Evolutionary conservation across 2,329 filamentous ascomycete species (phyloP).

Genomic region (Clarireedia hainanense): DNA sequence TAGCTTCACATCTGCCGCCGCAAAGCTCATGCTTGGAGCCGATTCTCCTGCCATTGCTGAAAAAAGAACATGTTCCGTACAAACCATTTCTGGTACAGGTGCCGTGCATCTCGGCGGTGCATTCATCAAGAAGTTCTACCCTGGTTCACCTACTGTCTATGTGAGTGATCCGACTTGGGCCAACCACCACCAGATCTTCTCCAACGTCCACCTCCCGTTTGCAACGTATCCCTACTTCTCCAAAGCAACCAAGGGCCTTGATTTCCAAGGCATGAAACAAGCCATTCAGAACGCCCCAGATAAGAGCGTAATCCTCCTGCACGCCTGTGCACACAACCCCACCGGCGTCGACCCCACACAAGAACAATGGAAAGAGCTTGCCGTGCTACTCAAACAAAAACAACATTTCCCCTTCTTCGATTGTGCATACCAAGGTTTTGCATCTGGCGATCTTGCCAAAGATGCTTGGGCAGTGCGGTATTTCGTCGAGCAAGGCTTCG

Average conservation of each 20-base stretch:
- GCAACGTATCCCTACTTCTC: conserved; percentile 92
- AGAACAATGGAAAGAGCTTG: conserved; percentile 91
- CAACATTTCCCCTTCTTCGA: conserved; percentile 98
- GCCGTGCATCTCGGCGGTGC: conserved; percentile 88
- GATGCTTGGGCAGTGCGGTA: conserved; percentile 92
- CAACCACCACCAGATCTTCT: conserved; percentile 98
- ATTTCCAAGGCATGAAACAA: conserved; percentile 81
- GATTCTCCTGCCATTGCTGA: conserved; percentile 77
- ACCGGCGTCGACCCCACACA: conserved; percentile 92
- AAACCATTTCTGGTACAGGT: conserved; percentile 96
- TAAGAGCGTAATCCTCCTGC: conserved; percentile 79
- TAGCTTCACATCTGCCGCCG: conserved; percentile 80
- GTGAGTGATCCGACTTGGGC: conserved; percentile 95
- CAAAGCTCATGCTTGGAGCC: conserved; percentile 76
- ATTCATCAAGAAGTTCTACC: conserved; percentile 91
- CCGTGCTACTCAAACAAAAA: conserved; percentile 65
- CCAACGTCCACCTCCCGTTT: conserved; percentile 72
- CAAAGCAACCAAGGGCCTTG: conserved; percentile 78
- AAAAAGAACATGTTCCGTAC: conserved; percentile 72
- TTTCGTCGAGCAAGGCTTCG: conserved; percentile 88
- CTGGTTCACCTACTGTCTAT: conserved; percentile 68
- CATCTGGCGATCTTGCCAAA: conserved; percentile 75
- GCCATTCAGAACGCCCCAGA: conserved; percentile 64
- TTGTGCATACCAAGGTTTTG: conserved; percentile 95
- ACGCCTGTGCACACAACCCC: conserved; percentile 96